Percentiles rank a stretch among this genome's conserved stretches.
Evolutionary conservation across 2,329 filamentous ascomycete species (phyloP).

Genomic region (Lecanicillium sp.): DNA sequence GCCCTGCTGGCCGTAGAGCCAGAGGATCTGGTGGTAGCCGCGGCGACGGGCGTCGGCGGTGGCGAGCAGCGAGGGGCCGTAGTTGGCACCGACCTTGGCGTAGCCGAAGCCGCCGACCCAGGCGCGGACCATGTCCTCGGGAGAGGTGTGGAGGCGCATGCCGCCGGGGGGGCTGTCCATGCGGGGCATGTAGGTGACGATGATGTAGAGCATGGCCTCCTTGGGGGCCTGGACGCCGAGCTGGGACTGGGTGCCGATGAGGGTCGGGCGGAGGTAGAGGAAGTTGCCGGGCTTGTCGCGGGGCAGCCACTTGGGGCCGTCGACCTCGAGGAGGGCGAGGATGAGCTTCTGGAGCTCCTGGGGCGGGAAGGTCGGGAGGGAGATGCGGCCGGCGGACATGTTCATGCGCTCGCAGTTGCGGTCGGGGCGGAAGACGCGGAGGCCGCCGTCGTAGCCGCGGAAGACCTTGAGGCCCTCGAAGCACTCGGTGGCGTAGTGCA

Average conservation of each 20-base stretch:
- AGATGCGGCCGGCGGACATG: slow-evolving; percentile 58
- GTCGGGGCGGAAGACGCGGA: slow-evolving; percentile 72
- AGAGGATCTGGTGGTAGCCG: slow-evolving; percentile 88
- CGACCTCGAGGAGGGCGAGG: slow-evolving; percentile 61
- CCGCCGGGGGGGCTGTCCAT: slow-evolving; percentile 48
- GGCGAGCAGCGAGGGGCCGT: slow-evolving; percentile 75
- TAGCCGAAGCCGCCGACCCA: slow-evolving; percentile 93
- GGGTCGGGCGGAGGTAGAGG: slow-evolving; percentile 79
- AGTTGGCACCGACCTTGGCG: slow-evolving; percentile 91
- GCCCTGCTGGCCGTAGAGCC: slow-evolving; percentile 74
- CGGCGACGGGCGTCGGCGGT: slow-evolving; percentile 65
- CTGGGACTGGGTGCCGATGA: slow-evolving; percentile 76
- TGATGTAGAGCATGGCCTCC: slow-evolving; percentile 85
- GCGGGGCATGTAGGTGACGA: slow-evolving; percentile 57
- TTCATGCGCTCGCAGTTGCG: slow-evolving; percentile 63
- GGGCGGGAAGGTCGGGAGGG: slow-evolving; percentile 67
- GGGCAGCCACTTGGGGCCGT: slow-evolving; percentile 76
- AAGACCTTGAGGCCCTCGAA: slow-evolving; percentile 83
- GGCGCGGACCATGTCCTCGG: slow-evolving; percentile 77
- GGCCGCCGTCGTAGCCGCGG: slow-evolving; percentile 67
- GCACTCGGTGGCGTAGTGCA: slow-evolving; percentile 88
- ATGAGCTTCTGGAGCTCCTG: slow-evolving; percentile 69
- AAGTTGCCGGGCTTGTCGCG: slow-evolving; percentile 60
- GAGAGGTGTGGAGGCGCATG: slow-evolving; percentile 71
- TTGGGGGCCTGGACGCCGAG: slow-evolving; percentile 75